These are phyloP conservation scores for Drosera spatulata DNA, from an alignment of 179 eudicot genomes.

Conservation along the genomic window DNA sequence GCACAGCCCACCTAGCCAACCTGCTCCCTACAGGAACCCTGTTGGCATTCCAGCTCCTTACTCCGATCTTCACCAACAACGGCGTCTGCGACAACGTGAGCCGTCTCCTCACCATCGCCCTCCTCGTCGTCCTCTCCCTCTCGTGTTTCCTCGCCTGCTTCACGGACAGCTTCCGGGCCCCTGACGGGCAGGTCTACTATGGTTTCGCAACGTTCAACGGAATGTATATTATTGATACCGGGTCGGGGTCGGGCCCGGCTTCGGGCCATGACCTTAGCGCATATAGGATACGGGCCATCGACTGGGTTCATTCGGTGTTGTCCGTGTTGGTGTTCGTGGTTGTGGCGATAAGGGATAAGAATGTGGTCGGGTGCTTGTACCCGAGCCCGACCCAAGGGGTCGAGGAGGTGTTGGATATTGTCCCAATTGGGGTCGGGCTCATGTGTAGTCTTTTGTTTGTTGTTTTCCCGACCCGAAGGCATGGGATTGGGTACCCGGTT, in stretches of 20 bases:
- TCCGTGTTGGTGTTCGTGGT: conserved; percentile 63
- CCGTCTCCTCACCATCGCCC: conserved; percentile 31
- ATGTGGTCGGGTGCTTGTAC: conserved; percentile 55
- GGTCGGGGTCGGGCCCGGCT: conserved; percentile 1
- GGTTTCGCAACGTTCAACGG: conserved; percentile 68
- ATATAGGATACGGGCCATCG: conserved; percentile 40
- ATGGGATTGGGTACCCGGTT: conserved; percentile 84
- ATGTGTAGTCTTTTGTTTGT: conserved; percentile 62
- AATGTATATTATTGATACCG: conserved; percentile 54
- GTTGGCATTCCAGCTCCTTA: conserved; percentile 76
- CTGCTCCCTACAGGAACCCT: conserved; percentile 90
- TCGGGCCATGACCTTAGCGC: conserved; percentile 25
- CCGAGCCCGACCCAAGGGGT: conserved; percentile 41
- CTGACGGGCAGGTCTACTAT: conserved; percentile 50
- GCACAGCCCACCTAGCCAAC: conserved; percentile 70
- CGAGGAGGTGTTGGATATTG: conserved; percentile 49
- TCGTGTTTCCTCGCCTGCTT: conserved; percentile 74
- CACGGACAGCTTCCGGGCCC: conserved; percentile 54
- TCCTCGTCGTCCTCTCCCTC: conserved; percentile 36
- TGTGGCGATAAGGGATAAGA: conserved; percentile 56
- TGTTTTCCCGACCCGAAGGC: conserved; percentile 64
- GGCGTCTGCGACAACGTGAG: conserved; percentile 61
- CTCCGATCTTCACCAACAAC: conserved; percentile 69
- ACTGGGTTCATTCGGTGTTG: conserved; percentile 53
- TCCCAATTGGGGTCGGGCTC: conserved; percentile 61